Evolutionary conservation across 2,329 filamentous ascomycete species (phyloP), one percentile per base, ranked within the genome.

Genomic region (Colletotrichum orchidophilum): DNA sequence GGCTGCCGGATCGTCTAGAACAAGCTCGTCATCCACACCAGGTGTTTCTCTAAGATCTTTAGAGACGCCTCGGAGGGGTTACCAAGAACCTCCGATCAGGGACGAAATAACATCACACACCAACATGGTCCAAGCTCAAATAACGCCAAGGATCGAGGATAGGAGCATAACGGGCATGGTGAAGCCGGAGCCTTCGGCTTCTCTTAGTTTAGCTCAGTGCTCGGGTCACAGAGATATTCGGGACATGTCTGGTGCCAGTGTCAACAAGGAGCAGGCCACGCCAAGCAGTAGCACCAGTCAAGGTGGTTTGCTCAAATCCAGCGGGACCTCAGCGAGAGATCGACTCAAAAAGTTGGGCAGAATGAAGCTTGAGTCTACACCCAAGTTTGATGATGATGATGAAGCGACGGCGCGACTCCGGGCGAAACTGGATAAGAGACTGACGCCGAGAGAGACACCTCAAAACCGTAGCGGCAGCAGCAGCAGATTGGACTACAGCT

Each of bases 331-430:
- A 18, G 49, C 53, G 18, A 68, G 53, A 63, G 65, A 71, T 33
- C 69, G 65, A 13, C 64, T 71, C 2, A 71, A 63, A 46, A 49
- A 13, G 0, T 46, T 69, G 1, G 26, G 46, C 12, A 26, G 24
- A 5, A 8, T 61, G 3, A 63, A 49, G 12, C 65, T 33, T 9
- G 33, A 59, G 18, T 59, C 58, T 6, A 50, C 64, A 15, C 52
- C 69, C 42, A 59, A 55, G 27, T 53, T 58, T 6, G 61, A 63
- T 29, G 57, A 67, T 6, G 61, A 63, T 29, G 57, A 67, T n/a
- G 12, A 33, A 35, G 3, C 57, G 21, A 24, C 33, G 13, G n/a
- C 46, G 13, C 24, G 42, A 21, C 50, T 39, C 13, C 50, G n/a
- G 24, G 57, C 50, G 15, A 26, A 9, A 18, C 39, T 33, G 5